Conservation (phyloP, 2,329 filamentous ascomycete species). For the Fusarium buharicum region DNA sequence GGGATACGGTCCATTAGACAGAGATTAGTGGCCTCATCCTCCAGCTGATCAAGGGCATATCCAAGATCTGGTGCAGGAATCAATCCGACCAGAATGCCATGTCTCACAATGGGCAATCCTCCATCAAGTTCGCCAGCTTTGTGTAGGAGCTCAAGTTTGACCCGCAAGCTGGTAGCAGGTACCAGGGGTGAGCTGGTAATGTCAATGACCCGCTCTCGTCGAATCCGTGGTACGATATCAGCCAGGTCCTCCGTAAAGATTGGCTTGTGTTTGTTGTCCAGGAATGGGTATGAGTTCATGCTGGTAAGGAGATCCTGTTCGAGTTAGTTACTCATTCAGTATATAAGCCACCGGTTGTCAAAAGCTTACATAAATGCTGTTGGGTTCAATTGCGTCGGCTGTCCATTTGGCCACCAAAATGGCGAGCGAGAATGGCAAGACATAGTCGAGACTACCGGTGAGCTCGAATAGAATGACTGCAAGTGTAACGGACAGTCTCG, state of each 20-base stretch:
- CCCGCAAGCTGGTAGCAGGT: slow-evolving; percentile 77
- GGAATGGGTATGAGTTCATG: slow-evolving; percentile 96
- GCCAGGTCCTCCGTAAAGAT: slow-evolving; percentile 88
- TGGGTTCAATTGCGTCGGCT: slow-evolving; percentile 91
- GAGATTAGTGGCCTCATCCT: slow-evolving; percentile 75
- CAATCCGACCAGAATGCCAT: slow-evolving; percentile 84
- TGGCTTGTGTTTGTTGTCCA: slow-evolving; percentile 96
- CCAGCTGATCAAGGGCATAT: slow-evolving; percentile 86
- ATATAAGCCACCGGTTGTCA: too few species aligned
- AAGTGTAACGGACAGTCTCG: slow-evolving; percentile 89
- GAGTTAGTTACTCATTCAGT: slow-evolving; percentile 21
- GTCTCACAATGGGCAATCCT: slow-evolving; percentile 84
- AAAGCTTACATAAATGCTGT: slow-evolving; percentile 83
- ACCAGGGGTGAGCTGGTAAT: slow-evolving; percentile 85
- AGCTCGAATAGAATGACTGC: slow-evolving; percentile 96
- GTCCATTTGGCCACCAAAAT: slow-evolving; percentile 99
- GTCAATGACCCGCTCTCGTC: slow-evolving; percentile 84
- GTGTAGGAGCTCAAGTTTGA: slow-evolving; percentile 84
- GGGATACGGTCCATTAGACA: slow-evolving; percentile 84
- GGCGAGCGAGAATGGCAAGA: slow-evolving; percentile 90
- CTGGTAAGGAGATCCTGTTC: slow-evolving; percentile 85
- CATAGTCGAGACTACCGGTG: slow-evolving; percentile 93
- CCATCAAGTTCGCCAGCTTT: slow-evolving; percentile 90
- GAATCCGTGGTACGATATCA: slow-evolving; percentile 82
- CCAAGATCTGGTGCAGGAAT: slow-evolving; percentile 96